Evolutionary conservation across 148 eudicot genomes (phyloP).

Genomic region (Rhododendron mucronatum): DNA sequence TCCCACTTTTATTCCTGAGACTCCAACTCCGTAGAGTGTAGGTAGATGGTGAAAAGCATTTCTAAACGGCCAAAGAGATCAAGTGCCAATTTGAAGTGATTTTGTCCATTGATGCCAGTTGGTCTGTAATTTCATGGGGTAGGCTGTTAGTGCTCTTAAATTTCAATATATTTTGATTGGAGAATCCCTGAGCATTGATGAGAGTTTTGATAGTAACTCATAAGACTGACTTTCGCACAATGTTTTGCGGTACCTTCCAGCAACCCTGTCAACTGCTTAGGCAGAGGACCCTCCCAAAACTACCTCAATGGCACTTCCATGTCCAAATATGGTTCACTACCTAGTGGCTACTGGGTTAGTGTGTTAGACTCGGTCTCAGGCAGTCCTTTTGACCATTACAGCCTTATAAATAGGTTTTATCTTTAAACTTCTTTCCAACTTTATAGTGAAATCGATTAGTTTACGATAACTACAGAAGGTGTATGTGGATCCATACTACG

Average conservation of each 20-base stretch:
- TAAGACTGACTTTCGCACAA: not conserved
- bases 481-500: not conserved
- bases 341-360: not conserved
- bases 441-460: not conserved
- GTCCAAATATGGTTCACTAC: not conserved
- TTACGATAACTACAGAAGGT: not conserved
- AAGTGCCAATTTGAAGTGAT: not conserved
- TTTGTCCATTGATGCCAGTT: not conserved
- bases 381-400: not conserved
- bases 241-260: not conserved
- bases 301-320: not conserved
- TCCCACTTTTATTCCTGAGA: not conserved
- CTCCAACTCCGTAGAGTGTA: not conserved
- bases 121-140: not conserved
- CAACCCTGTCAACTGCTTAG: not conserved
- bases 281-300: not conserved
- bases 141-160: not conserved
- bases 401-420: not conserved
- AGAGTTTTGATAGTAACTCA: not conserved
- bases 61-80: not conserved
- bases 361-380: not conserved
- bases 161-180: not conserved
- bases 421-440: not conserved
- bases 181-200: not conserved
- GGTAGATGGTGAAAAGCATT: not conserved